Evolutionary conservation across 495 filamentous ascomycete genomes (phyloP).

Genomic region (Lasiosphaeris hirsuta): DNA sequence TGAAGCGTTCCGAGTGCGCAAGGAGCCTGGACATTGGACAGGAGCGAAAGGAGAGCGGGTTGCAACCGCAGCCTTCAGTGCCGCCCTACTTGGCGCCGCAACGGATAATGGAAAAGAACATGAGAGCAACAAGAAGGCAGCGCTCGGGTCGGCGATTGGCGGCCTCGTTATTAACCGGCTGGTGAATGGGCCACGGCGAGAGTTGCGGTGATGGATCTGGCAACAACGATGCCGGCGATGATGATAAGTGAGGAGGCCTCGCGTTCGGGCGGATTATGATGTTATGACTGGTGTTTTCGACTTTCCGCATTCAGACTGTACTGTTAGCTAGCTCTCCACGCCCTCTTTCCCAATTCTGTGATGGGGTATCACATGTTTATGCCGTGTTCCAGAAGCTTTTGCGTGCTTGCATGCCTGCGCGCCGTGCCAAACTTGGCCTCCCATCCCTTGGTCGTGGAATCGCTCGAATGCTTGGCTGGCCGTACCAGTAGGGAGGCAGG

Average conservation of each 20-base stretch:
- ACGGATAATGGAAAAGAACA: conserved; percentile 19
- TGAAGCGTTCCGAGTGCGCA: conserved; percentile 41
- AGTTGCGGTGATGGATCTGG: conserved; percentile 10
- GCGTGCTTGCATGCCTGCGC: too few relatives aligned
- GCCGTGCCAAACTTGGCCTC: too few relatives aligned
- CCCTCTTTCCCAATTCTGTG: too few relatives aligned
- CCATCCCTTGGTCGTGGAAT: too few relatives aligned
- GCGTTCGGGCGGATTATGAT: background rate
- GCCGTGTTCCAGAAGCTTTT: too few relatives aligned
- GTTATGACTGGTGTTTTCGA: background rate
- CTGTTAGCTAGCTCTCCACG: background rate
- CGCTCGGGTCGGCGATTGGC: conserved; percentile 19
- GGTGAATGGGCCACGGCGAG: conserved; percentile 27
- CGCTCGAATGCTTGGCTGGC: too few relatives aligned
- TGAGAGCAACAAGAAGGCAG: conserved; percentile 12
- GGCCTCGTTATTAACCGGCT: conserved; percentile 30
- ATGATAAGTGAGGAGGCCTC: background rate
- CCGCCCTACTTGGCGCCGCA: conserved; percentile 37
- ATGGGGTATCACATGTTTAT: too few relatives aligned
- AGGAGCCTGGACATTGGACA: conserved; percentile 41
- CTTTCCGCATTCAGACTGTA: background rate
- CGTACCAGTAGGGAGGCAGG: too few relatives aligned
- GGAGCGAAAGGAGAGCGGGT: conserved; percentile 37
- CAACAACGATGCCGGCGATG: background rate
- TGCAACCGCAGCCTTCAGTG: conserved; percentile 44